Evolutionary conservation across 495 filamentous ascomycete genomes (phyloP).

Genomic region (Xanthoparmelia taractica): DNA sequence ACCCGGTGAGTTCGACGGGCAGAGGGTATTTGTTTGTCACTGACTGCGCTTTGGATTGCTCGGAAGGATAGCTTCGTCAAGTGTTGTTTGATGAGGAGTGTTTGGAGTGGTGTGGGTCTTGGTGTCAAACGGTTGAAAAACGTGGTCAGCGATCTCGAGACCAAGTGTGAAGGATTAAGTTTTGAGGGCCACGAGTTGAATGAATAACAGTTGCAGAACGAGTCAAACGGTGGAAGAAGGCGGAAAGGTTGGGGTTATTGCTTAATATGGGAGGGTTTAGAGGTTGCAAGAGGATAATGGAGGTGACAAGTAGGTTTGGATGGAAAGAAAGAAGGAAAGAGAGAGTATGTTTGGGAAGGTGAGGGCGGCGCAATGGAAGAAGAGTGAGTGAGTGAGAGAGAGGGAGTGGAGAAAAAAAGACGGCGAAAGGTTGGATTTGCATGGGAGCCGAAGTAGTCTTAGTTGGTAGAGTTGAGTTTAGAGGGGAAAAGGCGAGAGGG

Average conservation of each 20-base stretch:
- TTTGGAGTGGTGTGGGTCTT: background rate
- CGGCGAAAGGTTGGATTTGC: too few species aligned
- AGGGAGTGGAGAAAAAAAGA: too few species aligned
- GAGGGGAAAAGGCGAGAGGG: background rate
- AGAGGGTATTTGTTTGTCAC: background rate
- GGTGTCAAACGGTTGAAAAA: conserved; percentile 6
- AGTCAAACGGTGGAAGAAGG: background rate
- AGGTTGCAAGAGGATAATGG: background rate
- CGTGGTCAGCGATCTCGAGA: conserved; percentile 16
- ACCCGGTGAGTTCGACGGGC: background rate
- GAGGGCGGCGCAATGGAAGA: background rate
- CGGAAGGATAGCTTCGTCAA: background rate
- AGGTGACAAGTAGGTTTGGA: too few species aligned
- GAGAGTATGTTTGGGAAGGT: background rate
- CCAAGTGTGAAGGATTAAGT: conserved; percentile 17
- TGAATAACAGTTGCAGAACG: background rate
- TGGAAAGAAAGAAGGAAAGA: too few species aligned
- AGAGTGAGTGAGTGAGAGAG: background rate
- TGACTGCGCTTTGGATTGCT: conserved; percentile 8
- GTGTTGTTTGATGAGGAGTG: background rate
- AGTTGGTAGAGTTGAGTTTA: too few species aligned
- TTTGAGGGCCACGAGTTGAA: conserved; percentile 13
- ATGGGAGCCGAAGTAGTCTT: too few species aligned
- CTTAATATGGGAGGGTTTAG: too few species aligned
- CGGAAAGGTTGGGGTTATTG: background rate